phyloP scores from a whole-genome alignment of 768 basidiomycete species.

The Cubamyces lactineus region DNA sequence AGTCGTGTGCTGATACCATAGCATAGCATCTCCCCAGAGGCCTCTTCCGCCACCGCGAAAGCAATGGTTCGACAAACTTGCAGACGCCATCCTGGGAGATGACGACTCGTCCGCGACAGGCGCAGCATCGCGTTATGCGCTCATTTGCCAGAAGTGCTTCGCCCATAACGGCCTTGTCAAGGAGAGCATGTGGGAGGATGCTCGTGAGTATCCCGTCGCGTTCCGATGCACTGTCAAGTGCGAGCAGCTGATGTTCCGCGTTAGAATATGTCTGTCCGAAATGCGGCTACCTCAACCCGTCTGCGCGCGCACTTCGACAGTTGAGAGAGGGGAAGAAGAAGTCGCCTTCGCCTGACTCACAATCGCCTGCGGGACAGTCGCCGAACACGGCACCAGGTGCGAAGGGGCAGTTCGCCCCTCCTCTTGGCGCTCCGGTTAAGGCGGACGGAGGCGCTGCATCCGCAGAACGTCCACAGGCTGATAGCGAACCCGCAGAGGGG shows the following conservation, averaged over 20 bases:
- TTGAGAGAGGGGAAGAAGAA: constrained; percentile 20
- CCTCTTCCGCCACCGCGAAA: constrained; percentile 60
- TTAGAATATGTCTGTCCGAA: constrained; percentile 86
- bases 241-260: not conserved
- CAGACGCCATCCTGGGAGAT: constrained; percentile 84
- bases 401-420: constrained; percentile 14
- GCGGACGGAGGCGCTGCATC: not conserved
- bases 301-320: constrained; percentile 35
- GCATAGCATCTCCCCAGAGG: constrained; percentile 42
- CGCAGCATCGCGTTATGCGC: constrained; percentile 64
- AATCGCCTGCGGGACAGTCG: not conserved
- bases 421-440: not conserved
- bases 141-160: constrained; percentile 89
- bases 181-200: constrained; percentile 78
- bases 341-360: constrained; percentile 19
- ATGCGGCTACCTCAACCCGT: constrained; percentile 81
- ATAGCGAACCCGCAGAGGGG: constrained; percentile 10
- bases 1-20: not conserved
- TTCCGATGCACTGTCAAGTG: not conserved
- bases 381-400: not conserved
- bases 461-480: not conserved
- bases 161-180: constrained; percentile 87
- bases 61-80: constrained; percentile 86
- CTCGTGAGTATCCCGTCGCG: constrained; percentile 59
- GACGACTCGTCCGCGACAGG: constrained; percentile 48